These are phyloP conservation scores for Diaporthe amygdali DNA, from an alignment of 2,329 filamentous ascomycete species.

Conservation along the genomic window DNA sequence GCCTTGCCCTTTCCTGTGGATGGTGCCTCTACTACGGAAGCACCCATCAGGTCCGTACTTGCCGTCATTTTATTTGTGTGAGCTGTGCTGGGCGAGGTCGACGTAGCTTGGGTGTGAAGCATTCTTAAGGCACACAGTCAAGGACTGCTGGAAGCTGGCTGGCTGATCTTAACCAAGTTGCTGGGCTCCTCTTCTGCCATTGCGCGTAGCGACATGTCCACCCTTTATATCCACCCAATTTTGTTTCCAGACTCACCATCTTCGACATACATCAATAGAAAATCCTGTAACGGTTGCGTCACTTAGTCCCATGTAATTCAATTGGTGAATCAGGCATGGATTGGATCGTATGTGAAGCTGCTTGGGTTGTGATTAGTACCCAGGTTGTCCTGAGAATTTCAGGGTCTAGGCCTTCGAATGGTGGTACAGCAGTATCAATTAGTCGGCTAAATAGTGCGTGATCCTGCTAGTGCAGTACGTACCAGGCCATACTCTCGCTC, in stretches of 20 bases:
- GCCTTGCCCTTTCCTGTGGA: background rate
- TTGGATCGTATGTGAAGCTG: background rate
- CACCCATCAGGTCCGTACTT: background rate
- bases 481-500: background rate
- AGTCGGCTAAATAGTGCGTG: rapidly evolving
- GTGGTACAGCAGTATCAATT: background rate
- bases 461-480: background rate
- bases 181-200: too few species aligned
- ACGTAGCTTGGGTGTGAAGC: background rate
- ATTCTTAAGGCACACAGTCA: background rate
- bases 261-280: background rate
- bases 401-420: background rate
- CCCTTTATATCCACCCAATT: background rate
- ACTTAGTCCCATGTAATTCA: background rate
- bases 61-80: background rate
- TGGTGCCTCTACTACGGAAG: background rate
- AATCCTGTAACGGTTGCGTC: background rate
- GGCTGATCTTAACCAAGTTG: too few species aligned
- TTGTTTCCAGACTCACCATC: background rate
- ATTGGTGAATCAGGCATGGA: constrained; percentile 3
- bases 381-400: background rate
- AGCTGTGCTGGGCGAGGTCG: background rate
- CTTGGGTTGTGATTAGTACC: background rate
- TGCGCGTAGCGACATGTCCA: background rate
- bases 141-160: background rate